Percentiles rank a stretch among this genome's conserved stretches.
These are phyloP conservation scores for Rhodotorula sp. DNA, from an alignment of 1,284 basidiomycete species.

Conservation along the genomic window DNA sequence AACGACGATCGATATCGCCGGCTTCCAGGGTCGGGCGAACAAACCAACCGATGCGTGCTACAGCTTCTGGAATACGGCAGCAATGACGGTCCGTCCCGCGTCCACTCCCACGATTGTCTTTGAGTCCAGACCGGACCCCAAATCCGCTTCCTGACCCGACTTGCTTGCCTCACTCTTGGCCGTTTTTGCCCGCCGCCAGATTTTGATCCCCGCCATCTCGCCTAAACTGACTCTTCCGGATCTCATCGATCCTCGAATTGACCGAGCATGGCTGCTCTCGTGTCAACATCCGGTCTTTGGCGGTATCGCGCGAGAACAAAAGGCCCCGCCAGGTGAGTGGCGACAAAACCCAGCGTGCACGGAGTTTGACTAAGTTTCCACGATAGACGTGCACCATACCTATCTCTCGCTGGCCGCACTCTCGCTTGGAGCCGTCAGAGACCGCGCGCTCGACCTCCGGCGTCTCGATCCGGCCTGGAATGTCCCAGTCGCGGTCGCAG, in stretches of 20 bases:
- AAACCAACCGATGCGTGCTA: conserved; percentile 89
- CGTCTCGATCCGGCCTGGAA: conserved; percentile 68
- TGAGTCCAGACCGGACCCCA: background rate
- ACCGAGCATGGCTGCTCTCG: conserved; percentile 63
- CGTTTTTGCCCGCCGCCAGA: conserved; percentile 1
- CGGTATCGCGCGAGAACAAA: conserved; percentile 76
- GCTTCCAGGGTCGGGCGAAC: conserved; percentile 79
- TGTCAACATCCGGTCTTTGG: conserved; percentile 78
- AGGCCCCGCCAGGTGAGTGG: conserved; percentile 65
- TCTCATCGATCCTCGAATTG: conserved; percentile 45
- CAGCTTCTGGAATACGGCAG: conserved; percentile 87
- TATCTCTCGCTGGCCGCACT: conserved; percentile 81
- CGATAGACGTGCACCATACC: conserved; percentile 77
- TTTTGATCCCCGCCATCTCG: conserved; percentile 12
- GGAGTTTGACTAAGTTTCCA: too few species aligned
- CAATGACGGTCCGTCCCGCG: conserved; percentile 60
- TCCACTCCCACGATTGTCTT: background rate
- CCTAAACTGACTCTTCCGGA: background rate
- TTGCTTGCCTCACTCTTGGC: too few species aligned
- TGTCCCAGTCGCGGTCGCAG: conserved; percentile 61
- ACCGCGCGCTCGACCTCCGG: conserved; percentile 48
- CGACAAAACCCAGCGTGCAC: too few species aligned
- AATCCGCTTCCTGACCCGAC: too few species aligned
- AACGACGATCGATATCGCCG: conserved; percentile 45
- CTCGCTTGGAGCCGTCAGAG: conserved; percentile 52